Evolutionary conservation across 202 grass and related monocot genomes (phyloP).

Genomic region (Tripidium arundinaceum): DNA sequence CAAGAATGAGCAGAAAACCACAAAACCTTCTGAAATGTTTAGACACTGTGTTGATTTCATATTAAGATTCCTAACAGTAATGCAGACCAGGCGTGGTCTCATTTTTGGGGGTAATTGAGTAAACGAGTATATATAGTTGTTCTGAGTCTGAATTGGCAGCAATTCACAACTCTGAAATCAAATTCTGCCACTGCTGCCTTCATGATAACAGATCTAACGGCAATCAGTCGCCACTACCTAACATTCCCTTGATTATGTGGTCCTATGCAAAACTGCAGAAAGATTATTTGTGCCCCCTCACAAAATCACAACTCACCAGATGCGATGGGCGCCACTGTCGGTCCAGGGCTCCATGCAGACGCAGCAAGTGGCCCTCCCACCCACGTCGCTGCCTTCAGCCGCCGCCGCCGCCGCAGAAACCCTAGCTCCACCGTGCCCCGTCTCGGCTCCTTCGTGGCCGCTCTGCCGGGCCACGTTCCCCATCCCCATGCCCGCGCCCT

Average conservation of each 20-base stretch:
- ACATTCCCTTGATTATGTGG: background rate
- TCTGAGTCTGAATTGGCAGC: background rate
- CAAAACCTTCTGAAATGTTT: background rate
- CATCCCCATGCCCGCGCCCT: background rate
- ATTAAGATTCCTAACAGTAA: background rate
- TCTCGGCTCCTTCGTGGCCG: background rate
- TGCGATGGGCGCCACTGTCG: background rate
- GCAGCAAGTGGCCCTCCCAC: background rate
- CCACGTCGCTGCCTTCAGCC: background rate
- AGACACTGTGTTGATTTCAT: background rate
- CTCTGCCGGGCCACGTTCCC: background rate
- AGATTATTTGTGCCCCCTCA: background rate
- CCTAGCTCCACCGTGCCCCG: background rate
- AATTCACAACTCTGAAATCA: background rate
- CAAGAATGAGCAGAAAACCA: background rate
- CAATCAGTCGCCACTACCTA: background rate
- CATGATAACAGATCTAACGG: conserved; percentile 10
- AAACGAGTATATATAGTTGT: background rate
- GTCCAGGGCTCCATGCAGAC: conserved; percentile 13
- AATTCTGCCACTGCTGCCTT: background rate
- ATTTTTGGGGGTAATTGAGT: background rate
- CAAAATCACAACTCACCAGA: conserved; percentile 1
- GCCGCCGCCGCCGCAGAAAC: background rate
- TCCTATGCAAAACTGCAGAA: background rate
- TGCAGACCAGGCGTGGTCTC: background rate